Conservation (phyloP, 805 yeast species). For the Saccharomycopsis capsularis region DNA sequence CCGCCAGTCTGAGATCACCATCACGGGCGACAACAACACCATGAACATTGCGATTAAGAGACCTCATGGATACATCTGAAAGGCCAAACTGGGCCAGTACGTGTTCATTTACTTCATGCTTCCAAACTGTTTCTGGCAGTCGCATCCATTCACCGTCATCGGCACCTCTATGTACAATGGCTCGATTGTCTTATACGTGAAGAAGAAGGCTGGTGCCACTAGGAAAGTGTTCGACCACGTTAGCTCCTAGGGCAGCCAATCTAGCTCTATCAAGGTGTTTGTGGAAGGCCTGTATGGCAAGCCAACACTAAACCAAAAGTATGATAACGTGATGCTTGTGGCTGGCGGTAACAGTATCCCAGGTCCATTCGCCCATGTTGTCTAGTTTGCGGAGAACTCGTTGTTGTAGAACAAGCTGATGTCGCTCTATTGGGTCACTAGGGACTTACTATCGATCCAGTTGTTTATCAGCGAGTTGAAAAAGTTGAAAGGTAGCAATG, state of each 20-base stretch:
- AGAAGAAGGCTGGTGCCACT: slow-evolving; percentile 54
- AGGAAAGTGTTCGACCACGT: slow-evolving; percentile 33
- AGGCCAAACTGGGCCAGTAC: slow-evolving; percentile 47
- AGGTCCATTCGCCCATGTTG: slow-evolving; percentile 39
- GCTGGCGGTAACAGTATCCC: slow-evolving; percentile 51
- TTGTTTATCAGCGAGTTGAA: slow-evolving; percentile 43
- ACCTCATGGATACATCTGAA: slow-evolving; percentile 34
- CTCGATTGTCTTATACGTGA: slow-evolving; percentile 38
- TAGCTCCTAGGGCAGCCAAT: slow-evolving; percentile 26
- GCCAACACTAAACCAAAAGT: slow-evolving; percentile 33
- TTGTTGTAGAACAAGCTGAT: slow-evolving; percentile 25
- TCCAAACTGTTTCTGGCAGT: slow-evolving; percentile 52
- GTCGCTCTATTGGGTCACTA: slow-evolving; percentile 58
- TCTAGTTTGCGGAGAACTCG: slow-evolving; percentile 21
- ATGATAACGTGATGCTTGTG: slow-evolving; percentile 34
- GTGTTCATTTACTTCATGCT: slow-evolving; percentile 52
- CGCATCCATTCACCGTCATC: slow-evolving; percentile 64
- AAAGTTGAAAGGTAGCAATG: slow-evolving; percentile 25
- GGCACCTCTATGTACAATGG: slow-evolving; percentile 34
- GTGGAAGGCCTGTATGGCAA: slow-evolving; percentile 62
- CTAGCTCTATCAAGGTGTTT: slow-evolving; percentile 35
- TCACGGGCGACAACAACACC: slow-evolving; percentile 34
- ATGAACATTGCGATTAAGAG: slow-evolving; percentile 37
- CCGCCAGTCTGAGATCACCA: slow-evolving; percentile 26
- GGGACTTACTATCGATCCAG: slow-evolving; percentile 43